phyloP scores from a whole-genome alignment of 192 early-diverging fungal genomes.

The Funneliformis mosseae region DNA sequence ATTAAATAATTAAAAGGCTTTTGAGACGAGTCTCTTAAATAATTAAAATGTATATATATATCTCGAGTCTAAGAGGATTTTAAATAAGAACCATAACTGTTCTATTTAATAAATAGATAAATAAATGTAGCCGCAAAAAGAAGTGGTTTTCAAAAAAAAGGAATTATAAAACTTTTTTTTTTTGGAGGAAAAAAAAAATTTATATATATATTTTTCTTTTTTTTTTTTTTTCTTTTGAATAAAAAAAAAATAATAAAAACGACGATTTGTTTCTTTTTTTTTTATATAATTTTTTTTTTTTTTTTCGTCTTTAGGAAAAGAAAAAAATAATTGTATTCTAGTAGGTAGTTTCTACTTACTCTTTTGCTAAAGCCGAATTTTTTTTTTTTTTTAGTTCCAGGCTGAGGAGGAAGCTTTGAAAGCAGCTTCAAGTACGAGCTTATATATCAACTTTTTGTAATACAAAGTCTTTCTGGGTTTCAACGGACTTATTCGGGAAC shows the following conservation, averaged over 20 bases:
- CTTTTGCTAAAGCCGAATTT: conserved; percentile 17
- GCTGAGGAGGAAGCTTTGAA: neutral
- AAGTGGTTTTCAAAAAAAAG: no score
- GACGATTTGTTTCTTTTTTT: neutral
- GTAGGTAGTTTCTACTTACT: conserved; percentile 1
- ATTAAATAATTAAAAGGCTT: conserved; percentile 2
- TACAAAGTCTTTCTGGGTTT: neutral
- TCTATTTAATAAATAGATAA: no score
- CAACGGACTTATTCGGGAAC: neutral
- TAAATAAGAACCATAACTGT: no score
- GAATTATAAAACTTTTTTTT: no score
- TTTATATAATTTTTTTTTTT: neutral
- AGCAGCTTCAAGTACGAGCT: neutral
- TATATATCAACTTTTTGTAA: neutral
- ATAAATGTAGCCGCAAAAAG: no score
- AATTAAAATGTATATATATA: neutral
- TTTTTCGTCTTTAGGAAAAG: neutral
- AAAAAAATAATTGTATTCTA: neutral
- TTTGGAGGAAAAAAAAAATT: no score
- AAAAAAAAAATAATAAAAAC: neutral
- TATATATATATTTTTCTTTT: no score
- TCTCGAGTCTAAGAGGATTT: neutral
- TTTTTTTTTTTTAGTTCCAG: neutral
- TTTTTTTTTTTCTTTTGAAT: neutral
- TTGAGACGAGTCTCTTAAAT: neutral